Base-by-base conservation (phyloP, 768 basidiomycete species). In the Termitomyces sp. region DNA sequence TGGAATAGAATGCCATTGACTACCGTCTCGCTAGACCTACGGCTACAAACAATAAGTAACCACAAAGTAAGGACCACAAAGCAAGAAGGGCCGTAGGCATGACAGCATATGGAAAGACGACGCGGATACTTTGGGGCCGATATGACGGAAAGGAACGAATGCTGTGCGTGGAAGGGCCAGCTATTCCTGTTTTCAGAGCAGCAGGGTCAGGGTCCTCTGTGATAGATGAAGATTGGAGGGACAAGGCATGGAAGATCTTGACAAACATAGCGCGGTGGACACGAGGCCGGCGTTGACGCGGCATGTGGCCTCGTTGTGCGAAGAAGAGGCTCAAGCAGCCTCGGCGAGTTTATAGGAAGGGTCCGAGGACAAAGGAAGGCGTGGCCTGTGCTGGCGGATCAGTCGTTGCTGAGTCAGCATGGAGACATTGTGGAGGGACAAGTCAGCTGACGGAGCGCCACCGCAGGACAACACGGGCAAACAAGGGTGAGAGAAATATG, bases 391-490 rank as follows among this genome's bases (percentile, higher is more conserved):
- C 10, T 14, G 12, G 36, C 38, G 38, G 38, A 38, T 38, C 38
- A 38, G 1, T 13, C 35, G 5, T 12, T 14, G 38, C 38, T 33
- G 35, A 23, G 50, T 28, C 23, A 33, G 23, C 36, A 49, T 35
- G 53, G 28, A 18, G 16, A 36, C n/a, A 28, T 46, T 33, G 41
- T 35, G 35, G 46, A 28, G 44, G 41, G 61, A 49, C 41, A 38
- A 36, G 28, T 38, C 49, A 53, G 5, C 33, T 35, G 55, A 52
- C 30, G 28, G 35, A n/a, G 26, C 63, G 69, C 67, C 67, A 69
- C 68, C 26, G 28, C 50, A 54, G 58, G 55, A 52, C 67, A 71
- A 70, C 63, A 72, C 4, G 9, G 0, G 26, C 38, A 62, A 72
- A 72, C 63, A 72, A 58, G 49, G 55, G 56, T 58, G 59, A 52